A percentile compares a stretch with the other conserved stretches of the same genome.
phyloP scores from a whole-genome alignment of 306 rosid genomes.

The Carpinus fangiana region DNA sequence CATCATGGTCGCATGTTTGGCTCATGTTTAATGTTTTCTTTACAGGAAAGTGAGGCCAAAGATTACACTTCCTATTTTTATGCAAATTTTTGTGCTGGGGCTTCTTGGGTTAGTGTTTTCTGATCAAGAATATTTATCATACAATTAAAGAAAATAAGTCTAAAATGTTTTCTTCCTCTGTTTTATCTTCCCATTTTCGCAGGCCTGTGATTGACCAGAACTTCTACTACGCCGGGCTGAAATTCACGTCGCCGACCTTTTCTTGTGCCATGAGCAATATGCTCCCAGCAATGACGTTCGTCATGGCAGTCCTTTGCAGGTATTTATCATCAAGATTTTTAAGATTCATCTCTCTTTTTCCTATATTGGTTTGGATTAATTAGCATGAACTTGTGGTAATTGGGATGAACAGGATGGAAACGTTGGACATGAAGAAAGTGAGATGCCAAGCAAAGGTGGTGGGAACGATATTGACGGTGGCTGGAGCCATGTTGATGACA shows the following conservation, averaged over 20 bases:
- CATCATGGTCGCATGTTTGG: constrained; percentile 7
- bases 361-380: constrained; percentile 10
- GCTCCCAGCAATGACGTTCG: constrained; percentile 91
- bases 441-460: constrained; percentile 71
- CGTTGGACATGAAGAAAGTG: constrained; percentile 53
- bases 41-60: constrained; percentile 82
- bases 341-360: not conserved
- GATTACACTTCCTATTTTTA: constrained; percentile 64
- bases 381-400: constrained; percentile 21
- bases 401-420: constrained; percentile 70
- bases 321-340: constrained; percentile 13
- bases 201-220: constrained; percentile 97
- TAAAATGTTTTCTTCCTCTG: not conserved
- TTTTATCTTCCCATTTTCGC: not conserved
- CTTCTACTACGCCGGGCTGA: constrained; percentile 79
- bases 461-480: constrained; percentile 77
- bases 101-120: constrained; percentile 77
- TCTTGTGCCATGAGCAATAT: constrained; percentile 88
- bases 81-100: constrained; percentile 73
- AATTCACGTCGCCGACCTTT: constrained; percentile 83
- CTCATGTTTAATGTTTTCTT: constrained; percentile 5
- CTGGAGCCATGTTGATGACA: constrained; percentile 95
- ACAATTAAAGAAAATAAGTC: not conserved
- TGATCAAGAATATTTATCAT: not conserved
- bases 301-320: constrained; percentile 86